Conservation (phyloP, 2,329 filamentous ascomycete genomes). For the Periconia digitata region DNA sequence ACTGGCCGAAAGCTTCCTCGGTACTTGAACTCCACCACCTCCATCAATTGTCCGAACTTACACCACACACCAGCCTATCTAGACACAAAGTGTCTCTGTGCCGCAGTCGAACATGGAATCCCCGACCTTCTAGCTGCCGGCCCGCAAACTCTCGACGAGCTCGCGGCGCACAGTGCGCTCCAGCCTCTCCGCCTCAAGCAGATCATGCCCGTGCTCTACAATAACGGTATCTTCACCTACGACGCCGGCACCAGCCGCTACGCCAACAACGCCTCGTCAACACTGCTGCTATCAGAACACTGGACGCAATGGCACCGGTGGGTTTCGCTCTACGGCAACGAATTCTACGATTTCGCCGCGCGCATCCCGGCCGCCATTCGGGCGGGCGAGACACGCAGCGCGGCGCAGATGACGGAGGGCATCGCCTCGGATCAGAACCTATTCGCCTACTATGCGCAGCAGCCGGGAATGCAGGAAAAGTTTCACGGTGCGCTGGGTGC, state of each 20-base stretch:
- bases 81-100: constrained; percentile 31
- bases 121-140: constrained; percentile 31
- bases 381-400: constrained; percentile 20
- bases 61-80: constrained; percentile 21
- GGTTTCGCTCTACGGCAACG: constrained; percentile 48
- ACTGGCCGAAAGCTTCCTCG: no score
- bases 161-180: constrained; percentile 17
- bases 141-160: constrained; percentile 15
- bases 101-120: constrained; percentile 33
- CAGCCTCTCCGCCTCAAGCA: constrained; percentile 34
- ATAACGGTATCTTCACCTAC: constrained; percentile 42
- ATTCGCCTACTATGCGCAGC: no score
- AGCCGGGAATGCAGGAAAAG: no score
- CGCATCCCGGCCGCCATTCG: constrained; percentile 40
- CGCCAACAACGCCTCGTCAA: constrained; percentile 40
- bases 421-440: neutral
- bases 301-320: constrained; percentile 52
- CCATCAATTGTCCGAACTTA: no score
- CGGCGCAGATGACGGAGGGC: constrained; percentile 25
- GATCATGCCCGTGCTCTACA: constrained; percentile 34
- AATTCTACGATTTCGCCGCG: constrained; percentile 49
- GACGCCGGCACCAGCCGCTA: constrained; percentile 29
- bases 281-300: constrained; percentile 39
- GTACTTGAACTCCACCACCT: no score
- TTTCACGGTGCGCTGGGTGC: no score